These are phyloP conservation scores for Pleomassaria siparia DNA, from an alignment of 2,329 filamentous ascomycete genomes.

Conservation along the genomic window DNA sequence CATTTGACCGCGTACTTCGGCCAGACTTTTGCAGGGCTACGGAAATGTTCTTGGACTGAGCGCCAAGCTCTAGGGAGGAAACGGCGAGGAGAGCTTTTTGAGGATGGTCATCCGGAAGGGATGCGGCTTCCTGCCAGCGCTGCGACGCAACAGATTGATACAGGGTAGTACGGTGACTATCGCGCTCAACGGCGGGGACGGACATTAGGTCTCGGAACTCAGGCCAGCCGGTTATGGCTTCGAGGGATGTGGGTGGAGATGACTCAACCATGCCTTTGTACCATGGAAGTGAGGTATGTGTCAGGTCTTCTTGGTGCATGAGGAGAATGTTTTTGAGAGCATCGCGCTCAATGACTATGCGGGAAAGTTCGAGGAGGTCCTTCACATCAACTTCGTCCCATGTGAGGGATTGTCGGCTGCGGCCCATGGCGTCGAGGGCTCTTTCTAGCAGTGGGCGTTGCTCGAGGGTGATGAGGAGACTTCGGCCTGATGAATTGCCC, in stretches of 20 bases:
- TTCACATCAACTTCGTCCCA: slow-evolving; percentile 91
- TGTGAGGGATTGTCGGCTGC: slow-evolving; percentile 69
- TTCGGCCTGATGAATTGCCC: slow-evolving; percentile 35
- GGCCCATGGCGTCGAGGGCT: slow-evolving; percentile 65
- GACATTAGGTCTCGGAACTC: slow-evolving; percentile 5
- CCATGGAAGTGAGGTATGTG: slow-evolving; percentile 20
- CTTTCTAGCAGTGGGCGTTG: slow-evolving; percentile 59
- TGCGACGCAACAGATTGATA: not conserved
- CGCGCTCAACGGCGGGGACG: slow-evolving; percentile 12
- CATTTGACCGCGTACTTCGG: slow-evolving; percentile 22
- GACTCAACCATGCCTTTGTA: slow-evolving; percentile 21
- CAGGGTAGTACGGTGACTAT: not conserved
- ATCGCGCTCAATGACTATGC: slow-evolving; percentile 81
- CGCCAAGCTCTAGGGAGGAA: not conserved
- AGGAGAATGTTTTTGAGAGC: slow-evolving; percentile 74
- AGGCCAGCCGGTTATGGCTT: slow-evolving; percentile 12
- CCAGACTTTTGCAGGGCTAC: slow-evolving; percentile 15
- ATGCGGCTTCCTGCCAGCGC: slow-evolving; percentile 1
- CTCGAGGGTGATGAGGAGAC: slow-evolving; percentile 32
- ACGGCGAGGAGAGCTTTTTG: slow-evolving; percentile 16
- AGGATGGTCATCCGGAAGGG: not conserved
- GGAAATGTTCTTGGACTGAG: slow-evolving; percentile 22
- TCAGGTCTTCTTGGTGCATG: slow-evolving; percentile 32
- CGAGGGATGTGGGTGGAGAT: slow-evolving; percentile 22
- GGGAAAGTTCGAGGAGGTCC: slow-evolving; percentile 81